Conservation (phyloP, 2,329 filamentous ascomycete species). For the Biscogniauxia marginata region DNA sequence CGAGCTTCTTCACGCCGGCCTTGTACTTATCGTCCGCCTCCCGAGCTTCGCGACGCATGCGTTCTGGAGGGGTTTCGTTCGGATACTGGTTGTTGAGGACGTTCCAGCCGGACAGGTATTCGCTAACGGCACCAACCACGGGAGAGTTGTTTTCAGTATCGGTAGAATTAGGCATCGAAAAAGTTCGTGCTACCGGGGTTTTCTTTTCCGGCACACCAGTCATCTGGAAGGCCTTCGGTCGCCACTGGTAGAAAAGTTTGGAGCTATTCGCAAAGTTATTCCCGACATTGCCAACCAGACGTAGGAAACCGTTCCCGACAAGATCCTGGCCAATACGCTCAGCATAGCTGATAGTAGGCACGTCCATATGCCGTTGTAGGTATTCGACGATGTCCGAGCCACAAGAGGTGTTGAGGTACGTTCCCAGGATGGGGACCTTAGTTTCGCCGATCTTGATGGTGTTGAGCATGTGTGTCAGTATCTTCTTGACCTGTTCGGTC, state of each 20-base stretch:
- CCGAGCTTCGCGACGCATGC: slow-evolving; percentile 80
- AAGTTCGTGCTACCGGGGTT: slow-evolving; percentile 66
- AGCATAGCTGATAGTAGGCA: slow-evolving; percentile 82
- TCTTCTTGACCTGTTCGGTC: slow-evolving; percentile 86
- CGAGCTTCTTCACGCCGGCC: slow-evolving; percentile 77
- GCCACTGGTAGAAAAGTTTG: slow-evolving; percentile 97
- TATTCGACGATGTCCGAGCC: slow-evolving; percentile 96
- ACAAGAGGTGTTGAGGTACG: slow-evolving; percentile 87
- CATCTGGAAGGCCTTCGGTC: slow-evolving; percentile 83
- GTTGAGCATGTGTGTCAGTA: slow-evolving; percentile 80
- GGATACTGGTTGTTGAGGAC: slow-evolving; percentile 84
- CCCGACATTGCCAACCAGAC: slow-evolving; percentile 90
- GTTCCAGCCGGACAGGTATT: slow-evolving; percentile 91
- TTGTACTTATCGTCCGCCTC: slow-evolving; percentile 97
- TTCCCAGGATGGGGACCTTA: slow-evolving; percentile 93
- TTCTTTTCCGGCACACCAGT: slow-evolving; percentile 90
- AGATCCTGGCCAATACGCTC: slow-evolving; percentile 95
- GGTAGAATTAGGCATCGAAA: slow-evolving; percentile 65
- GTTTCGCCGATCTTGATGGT: slow-evolving; percentile 85
- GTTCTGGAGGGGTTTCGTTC: slow-evolving; percentile 89
- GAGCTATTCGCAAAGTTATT: slow-evolving; percentile 97
- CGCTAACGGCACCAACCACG: slow-evolving; percentile 76
- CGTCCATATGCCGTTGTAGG: slow-evolving; percentile 82
- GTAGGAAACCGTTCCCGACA: slow-evolving; percentile 79
- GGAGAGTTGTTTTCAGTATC: slow-evolving; percentile 71